Base-by-base conservation (phyloP, 2,329 filamentous ascomycete species). In the Capronia epimyces region DNA sequence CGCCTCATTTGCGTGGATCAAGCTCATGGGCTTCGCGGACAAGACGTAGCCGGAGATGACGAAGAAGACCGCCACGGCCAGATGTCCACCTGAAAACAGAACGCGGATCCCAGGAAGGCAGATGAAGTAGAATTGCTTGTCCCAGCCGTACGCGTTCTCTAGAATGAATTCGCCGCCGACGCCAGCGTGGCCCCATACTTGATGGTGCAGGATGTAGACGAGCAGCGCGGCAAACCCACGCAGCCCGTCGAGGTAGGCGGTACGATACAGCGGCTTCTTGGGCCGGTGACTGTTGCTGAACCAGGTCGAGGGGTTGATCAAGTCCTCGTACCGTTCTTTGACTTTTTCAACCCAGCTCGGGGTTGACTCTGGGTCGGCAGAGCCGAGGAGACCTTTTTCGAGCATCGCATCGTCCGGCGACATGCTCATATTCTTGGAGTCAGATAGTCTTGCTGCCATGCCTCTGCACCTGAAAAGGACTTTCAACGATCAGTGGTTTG, bases 211-310 rank as follows among this genome's bases (percentile, higher is more conserved):
- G 57, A 76, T 71, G 64, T 84, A 86, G 12, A 86, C 83, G 22
- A 85, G 64, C 22, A 86, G 72, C 2, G 83, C 81, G 3, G 82
- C 82, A 55, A 86, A 83, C 2, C 83, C 83, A 61, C 83, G 71
- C 12, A 86, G 69, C 12, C 83, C 83, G 58, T 86, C 83, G 16
- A 83, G 71, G 58, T 79, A 82, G n/a, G 80, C 78, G 3, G 80
- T 83, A 15, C 54, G 46, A 15, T 37, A 15, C 7, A 37, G 34
- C 7, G 34, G 15, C 13, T 37, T 37, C 34, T 37, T 37, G 15
- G 18, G 34, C 18, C 34, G 15, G 34, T 37, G 16, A n/a, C n/a
- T n/a, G 18, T 8, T 12, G 15, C 15, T 20, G 15, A 37, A 20
- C 34, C 34, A 37, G 15, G 8, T 20, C 4, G 15, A 18, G 4